Evolutionary conservation across 2,329 filamentous ascomycete species (phyloP).

Genomic region (Coniochaeta hoffmannii): DNA sequence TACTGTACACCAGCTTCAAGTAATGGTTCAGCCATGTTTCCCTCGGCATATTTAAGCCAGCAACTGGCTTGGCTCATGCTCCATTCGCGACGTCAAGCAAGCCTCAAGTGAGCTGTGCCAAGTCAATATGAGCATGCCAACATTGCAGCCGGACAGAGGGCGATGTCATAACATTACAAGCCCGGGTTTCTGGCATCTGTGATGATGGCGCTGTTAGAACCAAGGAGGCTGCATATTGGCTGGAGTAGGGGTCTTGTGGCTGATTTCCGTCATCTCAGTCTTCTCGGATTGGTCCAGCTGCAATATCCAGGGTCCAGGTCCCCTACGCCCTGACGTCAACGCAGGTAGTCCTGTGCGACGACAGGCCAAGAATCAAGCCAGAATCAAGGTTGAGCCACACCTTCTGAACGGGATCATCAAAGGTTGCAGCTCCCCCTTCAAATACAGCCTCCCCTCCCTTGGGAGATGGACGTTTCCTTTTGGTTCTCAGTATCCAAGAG

Average conservation of each 20-base stretch:
- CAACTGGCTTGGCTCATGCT: background rate
- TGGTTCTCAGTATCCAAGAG: background rate
- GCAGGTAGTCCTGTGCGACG: conserved; percentile 7
- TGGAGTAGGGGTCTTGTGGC: conserved; percentile 8
- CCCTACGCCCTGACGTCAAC: conserved; percentile 17
- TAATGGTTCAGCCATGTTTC: background rate
- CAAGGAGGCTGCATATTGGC: conserved; percentile 14
- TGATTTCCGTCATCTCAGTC: conserved; percentile 6
- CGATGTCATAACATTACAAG: background rate
- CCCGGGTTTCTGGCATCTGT: background rate
- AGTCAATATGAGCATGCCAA: background rate
- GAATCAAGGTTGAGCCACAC: conserved; percentile 2
- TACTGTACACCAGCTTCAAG: too few relatives aligned
- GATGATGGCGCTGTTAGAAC: background rate
- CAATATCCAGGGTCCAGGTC: background rate
- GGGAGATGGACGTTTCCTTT: background rate
- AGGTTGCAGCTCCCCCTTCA: background rate
- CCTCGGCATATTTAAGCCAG: background rate
- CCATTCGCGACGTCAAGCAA: background rate
- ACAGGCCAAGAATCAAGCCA: conserved; percentile 7
- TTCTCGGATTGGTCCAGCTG: conserved; percentile 15
- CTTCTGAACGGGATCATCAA: background rate
- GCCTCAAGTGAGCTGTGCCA: background rate
- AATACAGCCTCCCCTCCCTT: background rate
- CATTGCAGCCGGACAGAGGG: background rate